Base-by-base conservation (phyloP, 2,329 filamentous ascomycete genomes). In the Thielaviopsis musarum region DNA sequence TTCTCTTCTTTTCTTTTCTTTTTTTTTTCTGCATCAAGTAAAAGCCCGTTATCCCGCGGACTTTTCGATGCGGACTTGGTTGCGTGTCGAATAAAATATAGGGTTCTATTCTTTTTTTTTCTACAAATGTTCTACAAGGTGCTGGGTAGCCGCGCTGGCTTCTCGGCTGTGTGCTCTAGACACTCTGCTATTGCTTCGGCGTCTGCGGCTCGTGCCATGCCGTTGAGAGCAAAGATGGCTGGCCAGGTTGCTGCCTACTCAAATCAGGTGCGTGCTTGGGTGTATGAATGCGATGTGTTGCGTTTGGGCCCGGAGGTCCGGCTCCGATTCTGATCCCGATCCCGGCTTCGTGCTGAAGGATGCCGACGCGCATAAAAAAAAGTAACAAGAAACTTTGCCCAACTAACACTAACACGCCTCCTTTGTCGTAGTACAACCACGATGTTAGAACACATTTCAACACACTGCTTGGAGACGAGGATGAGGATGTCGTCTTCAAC, bases 401-500 rank as follows among this genome's bases (percentile, higher is more conserved):
- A n/a, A 13, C 38, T 45, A 45, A 45, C 38, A 17, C 17, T 15
- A 6, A 26, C 6, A 45, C 10, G 4, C 34, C 12, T 41, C 2
- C 12, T n/a, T n/a, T n/a, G 38, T n/a, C 3, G n/a, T 19, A 54
- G 52, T 54, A 54, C 26, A 19, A 54, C 17, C 21, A 5, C 9
- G n/a, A 19, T 19, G 52, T 30, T 3, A 5, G 26, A 3, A 26
- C 10, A 30, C 52, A 34, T 3, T 54, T 54, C n/a, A 19, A 54
- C 13, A 28, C 22, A 15, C 1, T n/a, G 4, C 5, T 3, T 30
- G 24, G 12, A 24, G 79, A 74, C 61, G 89, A 96, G 71, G 84
- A 90, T 58, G 84, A 95, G 69, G 93, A 98, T 80, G 93, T 98
- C 65, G 77, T 95, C 62, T 98, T 98, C 78, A 83, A 83, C 72